These are phyloP conservation scores for Pseudophaeomoniella oleicola DNA, from an alignment of 2,329 filamentous ascomycete species.

Conservation along the genomic window DNA sequence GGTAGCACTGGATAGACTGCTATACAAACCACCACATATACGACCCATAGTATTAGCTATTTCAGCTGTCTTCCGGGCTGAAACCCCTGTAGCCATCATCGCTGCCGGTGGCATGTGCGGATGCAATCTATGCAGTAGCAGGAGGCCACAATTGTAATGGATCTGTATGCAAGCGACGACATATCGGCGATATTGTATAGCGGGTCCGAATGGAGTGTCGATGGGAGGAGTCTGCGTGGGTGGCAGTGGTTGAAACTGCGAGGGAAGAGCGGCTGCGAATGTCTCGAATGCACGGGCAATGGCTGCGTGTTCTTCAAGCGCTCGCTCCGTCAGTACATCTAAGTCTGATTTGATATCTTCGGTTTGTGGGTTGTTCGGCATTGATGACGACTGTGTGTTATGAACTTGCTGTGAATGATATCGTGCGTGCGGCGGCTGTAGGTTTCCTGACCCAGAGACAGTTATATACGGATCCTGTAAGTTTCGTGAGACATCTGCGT, in stretches of 20 bases:
- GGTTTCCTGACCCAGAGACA: not conserved
- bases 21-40: slow-evolving; percentile 56
- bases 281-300: slow-evolving; percentile 26
- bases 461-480: slow-evolving; percentile 19
- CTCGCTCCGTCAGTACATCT: slow-evolving; percentile 50
- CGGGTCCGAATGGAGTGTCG: slow-evolving; percentile 65
- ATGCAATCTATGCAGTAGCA: slow-evolving; percentile 68
- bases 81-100: slow-evolving; percentile 70
- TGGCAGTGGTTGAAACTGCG: slow-evolving; percentile 61
- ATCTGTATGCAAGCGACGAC: slow-evolving; percentile 81
- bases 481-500: slow-evolving; percentile 32
- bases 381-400: slow-evolving; percentile 8
- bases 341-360: slow-evolving; percentile 41
- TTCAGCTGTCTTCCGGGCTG: slow-evolving; percentile 54
- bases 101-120: slow-evolving; percentile 84
- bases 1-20: slow-evolving; percentile 16
- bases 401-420: slow-evolving; percentile 4
- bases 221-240: slow-evolving; percentile 43
- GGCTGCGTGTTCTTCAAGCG: slow-evolving; percentile 59
- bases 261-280: slow-evolving; percentile 46
- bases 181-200: slow-evolving; percentile 69
- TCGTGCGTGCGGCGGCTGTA: not conserved
- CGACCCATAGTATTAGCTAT: slow-evolving; percentile 65
- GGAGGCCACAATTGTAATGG: slow-evolving; percentile 71
- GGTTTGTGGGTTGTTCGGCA: slow-evolving; percentile 9